phyloP scores from a whole-genome alignment of 768 basidiomycete genomes.

The Leccinum imitatum region DNA sequence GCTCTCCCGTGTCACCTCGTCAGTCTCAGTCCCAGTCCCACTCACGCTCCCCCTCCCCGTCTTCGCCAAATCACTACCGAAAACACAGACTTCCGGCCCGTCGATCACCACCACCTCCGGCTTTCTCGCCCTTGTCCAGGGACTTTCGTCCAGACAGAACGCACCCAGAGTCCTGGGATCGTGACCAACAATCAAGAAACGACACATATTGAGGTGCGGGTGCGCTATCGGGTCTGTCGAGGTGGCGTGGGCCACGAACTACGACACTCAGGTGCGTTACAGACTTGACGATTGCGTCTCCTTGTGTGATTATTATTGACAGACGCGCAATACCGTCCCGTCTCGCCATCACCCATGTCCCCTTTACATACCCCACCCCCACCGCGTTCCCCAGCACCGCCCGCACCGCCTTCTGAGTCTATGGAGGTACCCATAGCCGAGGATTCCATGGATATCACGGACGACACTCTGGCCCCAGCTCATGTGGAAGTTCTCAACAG shows the following conservation, averaged over 20 bases:
- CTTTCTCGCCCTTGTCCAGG: slow-evolving; percentile 41
- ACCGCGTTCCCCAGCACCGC: slow-evolving; percentile 26
- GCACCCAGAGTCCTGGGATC: slow-evolving; percentile 35
- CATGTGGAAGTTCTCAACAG: slow-evolving; percentile 45
- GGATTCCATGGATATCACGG: slow-evolving; percentile 18
- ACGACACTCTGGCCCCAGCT: slow-evolving; percentile 33
- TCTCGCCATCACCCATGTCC: slow-evolving; percentile 25
- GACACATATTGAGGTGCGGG: slow-evolving; percentile 18
- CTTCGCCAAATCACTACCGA: slow-evolving; percentile 33
- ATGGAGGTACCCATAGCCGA: slow-evolving; percentile 27
- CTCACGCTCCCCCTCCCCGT: slow-evolving; percentile 42
- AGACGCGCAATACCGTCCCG: slow-evolving; percentile 22
- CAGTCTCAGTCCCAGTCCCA: slow-evolving; percentile 36
- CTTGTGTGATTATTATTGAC: slow-evolving; percentile 2
- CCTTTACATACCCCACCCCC: slow-evolving; percentile 22
- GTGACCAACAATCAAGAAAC: slow-evolving; percentile 38
- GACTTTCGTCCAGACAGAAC: slow-evolving; percentile 35
- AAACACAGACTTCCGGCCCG: slow-evolving; percentile 37
- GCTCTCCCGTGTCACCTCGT: slow-evolving; percentile 23
- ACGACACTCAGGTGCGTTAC: slow-evolving; percentile 12
- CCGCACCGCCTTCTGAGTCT: slow-evolving; percentile 38
- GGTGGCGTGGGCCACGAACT: slow-evolving; percentile 6
- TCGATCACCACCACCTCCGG: slow-evolving; percentile 36
- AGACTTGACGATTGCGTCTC: not conserved
- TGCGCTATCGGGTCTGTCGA: slow-evolving; percentile 12